These are phyloP conservation scores for Calendula officinalis DNA, from an alignment of 129 eudicot species.

Conservation along the genomic window DNA sequence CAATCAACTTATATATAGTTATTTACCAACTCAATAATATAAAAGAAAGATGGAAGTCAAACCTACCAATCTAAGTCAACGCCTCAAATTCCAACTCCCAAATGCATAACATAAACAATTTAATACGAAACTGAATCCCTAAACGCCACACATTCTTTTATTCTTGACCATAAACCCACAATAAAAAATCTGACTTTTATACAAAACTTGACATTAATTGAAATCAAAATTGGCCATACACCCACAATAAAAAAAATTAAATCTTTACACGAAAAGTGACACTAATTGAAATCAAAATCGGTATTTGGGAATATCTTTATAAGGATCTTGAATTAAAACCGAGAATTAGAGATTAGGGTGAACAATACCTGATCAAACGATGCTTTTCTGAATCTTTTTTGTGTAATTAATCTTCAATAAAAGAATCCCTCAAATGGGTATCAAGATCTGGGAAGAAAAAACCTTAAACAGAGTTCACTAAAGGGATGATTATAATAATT, in stretches of 20 bases:
- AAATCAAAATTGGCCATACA: constrained; percentile 4
- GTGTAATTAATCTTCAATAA: background rate
- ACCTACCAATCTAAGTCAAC: constrained; percentile 25
- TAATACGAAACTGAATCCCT: constrained; percentile 21
- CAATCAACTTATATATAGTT: background rate
- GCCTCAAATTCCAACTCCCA: constrained; percentile 10
- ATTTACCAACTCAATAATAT: background rate
- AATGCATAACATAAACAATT: constrained; percentile 13
- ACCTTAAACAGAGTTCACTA: background rate
- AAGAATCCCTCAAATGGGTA: constrained; percentile 7
- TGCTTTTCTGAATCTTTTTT: background rate
- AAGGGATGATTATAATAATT: background rate
- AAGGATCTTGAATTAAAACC: constrained; percentile 18
- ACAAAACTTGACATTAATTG: background rate
- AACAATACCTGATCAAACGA: constrained; percentile 19
- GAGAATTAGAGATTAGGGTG: constrained; percentile 12
- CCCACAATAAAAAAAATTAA: background rate
- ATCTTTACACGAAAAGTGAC: background rate
- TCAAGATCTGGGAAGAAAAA: constrained; percentile 19
- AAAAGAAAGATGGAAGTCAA: constrained; percentile 27
- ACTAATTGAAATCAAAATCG: background rate
- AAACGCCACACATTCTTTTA: constrained; percentile 8
- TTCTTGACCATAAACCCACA: constrained; percentile 14
- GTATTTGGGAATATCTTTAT: background rate
- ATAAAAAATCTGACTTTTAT: constrained; percentile 21